Base-by-base conservation (phyloP, 345 rosid species). In the Lepidium africanum region DNA sequence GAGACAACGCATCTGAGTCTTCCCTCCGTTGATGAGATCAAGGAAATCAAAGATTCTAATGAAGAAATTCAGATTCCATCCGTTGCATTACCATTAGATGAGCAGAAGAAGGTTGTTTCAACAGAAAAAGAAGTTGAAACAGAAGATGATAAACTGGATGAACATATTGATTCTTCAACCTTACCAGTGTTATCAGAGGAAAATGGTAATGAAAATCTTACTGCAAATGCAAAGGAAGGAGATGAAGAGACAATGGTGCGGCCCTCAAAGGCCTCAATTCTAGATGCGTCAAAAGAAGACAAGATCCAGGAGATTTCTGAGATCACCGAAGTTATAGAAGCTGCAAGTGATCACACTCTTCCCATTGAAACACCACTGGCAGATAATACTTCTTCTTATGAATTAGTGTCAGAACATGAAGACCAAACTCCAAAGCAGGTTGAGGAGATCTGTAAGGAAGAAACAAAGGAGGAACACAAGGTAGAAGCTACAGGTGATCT, bases 271-370 rank as follows among this genome's bases (percentile, higher is more conserved):
- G 10, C 45, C 48, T 9, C 59, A 56, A 72, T 39, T 46, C 10
- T 11, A 32, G 71, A 72, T 4, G 76, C 51, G 10, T 50, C 46
- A 51, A 39, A 70, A 50, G 74, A 60, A n/a, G 45, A 65, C 6
- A 65, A 40, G 33, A 72, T 51, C 50, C 43, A 15, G 8, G 65
- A 72, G 10, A 5, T 47, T 47, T 6, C 37, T 9, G 65, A 54
- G 60, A 37, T 57, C 7, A 48, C 5, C n/a, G 1, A 37, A 47
- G 49, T 4, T 37, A n/a, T 35, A 0, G 68, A 71, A 63, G 38
- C 63, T 71, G 52, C 5, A 8, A 32, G 27, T 60, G 73, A 57
- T 59, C 61, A 39, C 36, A 11, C 11, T 58, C 66, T 59, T 33
- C 59, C 41, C 23, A 35, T 32, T 25, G 52, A 60, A 63, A 41